Base-by-base conservation (phyloP, 2,329 filamentous ascomycete genomes). In the Cercospora citrullina region DNA sequence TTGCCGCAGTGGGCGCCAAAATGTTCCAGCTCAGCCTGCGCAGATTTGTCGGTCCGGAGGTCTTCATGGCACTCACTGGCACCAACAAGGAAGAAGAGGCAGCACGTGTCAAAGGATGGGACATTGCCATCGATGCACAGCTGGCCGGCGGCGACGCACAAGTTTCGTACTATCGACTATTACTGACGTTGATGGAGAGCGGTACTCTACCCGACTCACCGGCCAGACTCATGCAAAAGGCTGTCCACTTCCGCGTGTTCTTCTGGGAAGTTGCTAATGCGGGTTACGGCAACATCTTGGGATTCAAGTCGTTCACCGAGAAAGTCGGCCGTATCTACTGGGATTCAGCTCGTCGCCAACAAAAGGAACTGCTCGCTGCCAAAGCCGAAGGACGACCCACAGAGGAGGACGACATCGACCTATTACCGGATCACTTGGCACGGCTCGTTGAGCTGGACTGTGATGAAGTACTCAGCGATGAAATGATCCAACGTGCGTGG, bases 71-170 rank as follows among this genome's bases (percentile, higher is more conserved):
- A 76, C 81, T 96, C 45, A 94, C 91, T 2, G 92, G 93, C 0
- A 87, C 91, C 59, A 94, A 90, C 1, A 89, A 91, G 72, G 93
- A 97, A 67, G 90, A 96, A 78, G 94, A 97, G 78, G 87, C 87
- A 62, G 94, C 92, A 6, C 88, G 94, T 30, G 87, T 96, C 75
- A 95, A 96, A 81, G 92, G 93, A 0, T 98, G 94, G 94, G 87
- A 90, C 36, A 97, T 97, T 75, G 94, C 94, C 14, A 86, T 97
- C 64, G 94, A 98, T 79, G 93, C 94, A 28, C 94, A 97, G 78
- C 85, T 98, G 21, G 92, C 92, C 9, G 94, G 94, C 51, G 94
- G 94, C 14, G 94, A 97, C 79, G 87, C 90, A 8, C 92, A 96
- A 78, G 91, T 97, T 73, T 96, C 91, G 83, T 93, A 91, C 79